phyloP scores from a whole-genome alignment of 2,329 filamentous ascomycete species.

The Fusarium guadeloupense region DNA sequence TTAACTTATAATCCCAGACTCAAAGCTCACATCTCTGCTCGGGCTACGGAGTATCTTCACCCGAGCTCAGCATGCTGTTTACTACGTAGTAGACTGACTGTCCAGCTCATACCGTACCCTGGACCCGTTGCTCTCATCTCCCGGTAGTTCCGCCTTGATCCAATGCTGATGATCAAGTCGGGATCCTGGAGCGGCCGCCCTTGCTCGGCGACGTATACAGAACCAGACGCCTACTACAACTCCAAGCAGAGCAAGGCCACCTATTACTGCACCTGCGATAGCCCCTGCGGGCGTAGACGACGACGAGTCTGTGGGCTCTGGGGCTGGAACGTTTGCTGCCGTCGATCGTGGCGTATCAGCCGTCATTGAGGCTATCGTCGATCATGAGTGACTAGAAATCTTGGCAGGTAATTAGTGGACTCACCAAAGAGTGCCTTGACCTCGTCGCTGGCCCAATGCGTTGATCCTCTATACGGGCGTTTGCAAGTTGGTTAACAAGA shows the following conservation, averaged over 20 bases:
- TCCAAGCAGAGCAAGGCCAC: not conserved
- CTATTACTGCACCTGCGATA: not conserved
- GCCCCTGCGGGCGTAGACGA: not conserved
- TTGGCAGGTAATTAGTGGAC: not conserved
- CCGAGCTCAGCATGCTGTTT: not conserved
- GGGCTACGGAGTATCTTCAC: not conserved
- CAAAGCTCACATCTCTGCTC: not conserved
- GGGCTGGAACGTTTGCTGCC: not conserved
- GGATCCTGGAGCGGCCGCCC: not conserved
- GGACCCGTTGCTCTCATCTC: not conserved
- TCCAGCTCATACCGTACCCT: not conserved
- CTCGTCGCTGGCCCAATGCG: not conserved
- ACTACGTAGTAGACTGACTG: not conserved
- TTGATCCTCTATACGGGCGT: not conserved
- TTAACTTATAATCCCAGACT: not conserved
- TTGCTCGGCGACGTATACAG: not conserved
- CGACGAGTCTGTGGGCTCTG: not conserved
- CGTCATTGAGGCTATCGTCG: slow-evolving; percentile 3
- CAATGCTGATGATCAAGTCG: too few species aligned
- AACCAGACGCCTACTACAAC: not conserved
- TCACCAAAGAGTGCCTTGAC: not conserved
- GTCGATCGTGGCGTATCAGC: not conserved
- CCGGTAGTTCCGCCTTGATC: not conserved
- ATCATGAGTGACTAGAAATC: not conserved
- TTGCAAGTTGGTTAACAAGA: not conserved